Evolutionary conservation across 768 basidiomycete species (phyloP).

Genomic region (Lactarius vividus): DNA sequence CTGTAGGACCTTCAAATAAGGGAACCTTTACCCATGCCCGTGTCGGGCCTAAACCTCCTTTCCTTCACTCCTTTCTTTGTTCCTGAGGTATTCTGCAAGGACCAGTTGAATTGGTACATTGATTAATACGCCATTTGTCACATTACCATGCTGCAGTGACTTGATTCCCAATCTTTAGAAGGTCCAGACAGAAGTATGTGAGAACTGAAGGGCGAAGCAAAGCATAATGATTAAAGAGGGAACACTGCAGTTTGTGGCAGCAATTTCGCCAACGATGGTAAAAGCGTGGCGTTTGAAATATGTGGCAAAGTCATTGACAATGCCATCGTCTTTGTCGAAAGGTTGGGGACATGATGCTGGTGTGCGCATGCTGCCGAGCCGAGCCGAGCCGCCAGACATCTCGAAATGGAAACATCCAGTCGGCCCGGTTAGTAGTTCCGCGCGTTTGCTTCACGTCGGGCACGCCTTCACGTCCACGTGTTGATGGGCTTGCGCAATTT

Average conservation of each 20-base stretch:
- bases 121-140: not conserved
- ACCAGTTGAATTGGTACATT: not conserved
- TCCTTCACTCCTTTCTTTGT: not conserved
- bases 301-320: not conserved
- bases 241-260: not conserved
- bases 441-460: not conserved
- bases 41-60: no score
- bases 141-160: not conserved
- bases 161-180: not conserved
- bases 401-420: not conserved
- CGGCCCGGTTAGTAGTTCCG: not conserved
- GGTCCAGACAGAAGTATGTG: not conserved
- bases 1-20: not conserved
- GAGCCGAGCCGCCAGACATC: not conserved
- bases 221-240: not conserved
- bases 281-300: not conserved
- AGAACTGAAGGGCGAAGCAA: not conserved
- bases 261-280: not conserved
- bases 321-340: not conserved
- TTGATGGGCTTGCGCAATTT: constrained; percentile 19
- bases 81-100: not conserved
- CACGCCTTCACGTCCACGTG: constrained; percentile 8
- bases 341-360: not conserved
- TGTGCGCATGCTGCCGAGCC: not conserved
- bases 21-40: not conserved